phyloP scores from a whole-genome alignment of 2,329 filamentous ascomycete genomes.

The Anthostomella pinea region DNA sequence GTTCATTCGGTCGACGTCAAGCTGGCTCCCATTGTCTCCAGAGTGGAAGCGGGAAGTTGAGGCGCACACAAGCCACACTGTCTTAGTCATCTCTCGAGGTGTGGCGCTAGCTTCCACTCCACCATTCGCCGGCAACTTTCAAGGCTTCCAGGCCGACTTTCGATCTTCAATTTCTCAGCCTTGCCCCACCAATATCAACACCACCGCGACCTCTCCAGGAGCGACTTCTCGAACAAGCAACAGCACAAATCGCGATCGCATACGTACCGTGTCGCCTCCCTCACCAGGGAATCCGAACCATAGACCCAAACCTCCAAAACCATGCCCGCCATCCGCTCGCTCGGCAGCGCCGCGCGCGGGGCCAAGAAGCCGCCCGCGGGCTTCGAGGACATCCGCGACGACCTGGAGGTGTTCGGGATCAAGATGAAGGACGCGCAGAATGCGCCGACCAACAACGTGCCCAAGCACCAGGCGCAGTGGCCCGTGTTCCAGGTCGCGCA shows the following conservation, averaged over 20 bases:
- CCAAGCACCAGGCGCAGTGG: constrained; percentile 89
- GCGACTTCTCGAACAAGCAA: no score
- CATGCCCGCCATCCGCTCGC: constrained; percentile 70
- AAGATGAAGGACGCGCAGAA: constrained; percentile 97
- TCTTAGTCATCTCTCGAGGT: constrained; percentile 18
- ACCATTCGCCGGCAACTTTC: neutral
- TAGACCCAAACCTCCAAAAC: neutral
- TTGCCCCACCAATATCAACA: constrained; percentile 30
- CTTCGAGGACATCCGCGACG: constrained; percentile 85
- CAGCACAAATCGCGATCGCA: constrained; percentile 1
- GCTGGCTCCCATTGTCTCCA: constrained; percentile 20
- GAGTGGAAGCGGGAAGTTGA: constrained; percentile 10
- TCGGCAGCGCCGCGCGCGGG: constrained; percentile 69
- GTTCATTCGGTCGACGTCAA: constrained; percentile 31
- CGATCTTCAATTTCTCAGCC: constrained; percentile 23
- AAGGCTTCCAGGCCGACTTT: constrained; percentile 16
- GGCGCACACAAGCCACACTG: constrained; percentile 21
- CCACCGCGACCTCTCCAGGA: no score
- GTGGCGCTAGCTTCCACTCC: constrained; percentile 7
- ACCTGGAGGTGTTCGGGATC: constrained; percentile 79
- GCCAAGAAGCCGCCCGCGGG: constrained; percentile 81
- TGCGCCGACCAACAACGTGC: constrained; percentile 73
- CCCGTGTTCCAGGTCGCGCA: constrained; percentile 97
- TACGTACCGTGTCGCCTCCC: no score
- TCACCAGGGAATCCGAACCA: neutral